Percentiles rank a stretch among this genome's conserved stretches.
These are phyloP conservation scores for Cytospora mali DNA, from an alignment of 2,329 filamentous ascomycete genomes.

Conservation along the genomic window DNA sequence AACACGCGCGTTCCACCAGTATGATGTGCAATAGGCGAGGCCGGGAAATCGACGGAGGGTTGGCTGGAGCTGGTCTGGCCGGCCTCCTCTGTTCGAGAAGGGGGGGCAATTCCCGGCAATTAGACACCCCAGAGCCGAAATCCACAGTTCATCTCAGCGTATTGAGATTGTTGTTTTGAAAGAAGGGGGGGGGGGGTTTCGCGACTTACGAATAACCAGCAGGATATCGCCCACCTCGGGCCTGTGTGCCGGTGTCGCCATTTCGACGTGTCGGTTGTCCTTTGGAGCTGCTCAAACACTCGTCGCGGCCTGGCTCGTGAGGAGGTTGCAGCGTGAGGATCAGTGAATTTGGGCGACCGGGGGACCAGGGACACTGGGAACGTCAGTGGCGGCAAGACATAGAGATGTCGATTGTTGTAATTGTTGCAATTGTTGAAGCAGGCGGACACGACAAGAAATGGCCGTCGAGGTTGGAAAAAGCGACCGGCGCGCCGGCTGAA, in stretches of 20 bases:
- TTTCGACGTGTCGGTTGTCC: slow-evolving; percentile 29
- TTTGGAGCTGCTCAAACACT: slow-evolving; percentile 6
- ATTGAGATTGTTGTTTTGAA: slow-evolving; percentile 22
- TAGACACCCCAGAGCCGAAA: slow-evolving; percentile 24
- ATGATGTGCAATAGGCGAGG: slow-evolving; percentile 5
- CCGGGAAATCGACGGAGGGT: slow-evolving; percentile 13
- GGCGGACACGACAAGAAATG: background rate
- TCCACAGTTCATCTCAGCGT: slow-evolving; percentile 29
- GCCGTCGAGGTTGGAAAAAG: background rate
- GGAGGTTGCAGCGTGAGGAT: background rate
- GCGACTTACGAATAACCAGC: slow-evolving; percentile 70
- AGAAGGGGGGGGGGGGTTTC: background rate
- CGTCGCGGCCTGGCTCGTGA: slow-evolving; percentile 2
- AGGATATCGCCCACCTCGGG: slow-evolving; percentile 69
- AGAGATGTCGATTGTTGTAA: slow-evolving; percentile 17
- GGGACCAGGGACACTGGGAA: slow-evolving; percentile 23
- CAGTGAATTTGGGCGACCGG: slow-evolving; percentile 8
- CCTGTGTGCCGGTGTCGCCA: slow-evolving; percentile 42
- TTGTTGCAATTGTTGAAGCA: slow-evolving; percentile 6
- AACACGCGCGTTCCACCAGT: slow-evolving; percentile 10
- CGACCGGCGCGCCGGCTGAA: slow-evolving; percentile 15
- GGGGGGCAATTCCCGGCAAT: slow-evolving; percentile 23
- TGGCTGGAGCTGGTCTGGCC: slow-evolving; percentile 6
- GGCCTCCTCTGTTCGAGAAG: slow-evolving; percentile 9
- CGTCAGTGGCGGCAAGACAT: slow-evolving; percentile 28